Conservation (phyloP, 352 stramenopile species). For the Pythium pectinolyticum region DNA sequence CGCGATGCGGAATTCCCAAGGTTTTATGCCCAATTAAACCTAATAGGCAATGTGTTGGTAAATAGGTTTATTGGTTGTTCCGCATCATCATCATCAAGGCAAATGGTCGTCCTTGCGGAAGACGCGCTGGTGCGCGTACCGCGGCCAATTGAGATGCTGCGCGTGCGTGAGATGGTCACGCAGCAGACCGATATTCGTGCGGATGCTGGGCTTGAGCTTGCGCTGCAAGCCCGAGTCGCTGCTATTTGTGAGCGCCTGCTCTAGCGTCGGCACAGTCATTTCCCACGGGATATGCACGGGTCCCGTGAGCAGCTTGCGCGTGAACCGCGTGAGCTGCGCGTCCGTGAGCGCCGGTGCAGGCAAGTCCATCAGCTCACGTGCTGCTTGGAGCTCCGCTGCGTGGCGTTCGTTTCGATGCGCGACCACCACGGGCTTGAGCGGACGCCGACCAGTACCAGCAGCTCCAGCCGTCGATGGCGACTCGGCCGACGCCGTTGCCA, state of each 20-base stretch:
- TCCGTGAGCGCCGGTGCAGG: slow-evolving; percentile 8
- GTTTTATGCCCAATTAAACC: slow-evolving; percentile 9
- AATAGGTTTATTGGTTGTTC: too few relatives aligned
- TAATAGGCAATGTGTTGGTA: too few relatives aligned
- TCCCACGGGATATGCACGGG: slow-evolving; percentile 70
- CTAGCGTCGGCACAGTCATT: slow-evolving; percentile 50
- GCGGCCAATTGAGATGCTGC: slow-evolving; percentile 54
- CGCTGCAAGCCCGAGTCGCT: slow-evolving; percentile 43
- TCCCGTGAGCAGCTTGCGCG: slow-evolving; percentile 40
- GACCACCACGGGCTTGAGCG: slow-evolving; percentile 28
- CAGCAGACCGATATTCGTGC: slow-evolving; percentile 52
- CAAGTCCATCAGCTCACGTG: slow-evolving; percentile 19
- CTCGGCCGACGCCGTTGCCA: not conserved
- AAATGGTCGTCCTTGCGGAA: slow-evolving; percentile 22
- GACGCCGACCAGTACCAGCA: too few relatives aligned
- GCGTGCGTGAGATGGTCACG: slow-evolving; percentile 62
- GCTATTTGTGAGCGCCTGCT: not conserved
- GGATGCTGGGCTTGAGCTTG: slow-evolving; percentile 60
- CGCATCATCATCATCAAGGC: not conserved
- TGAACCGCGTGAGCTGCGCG: slow-evolving; percentile 37
- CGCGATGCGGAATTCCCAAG: too few relatives aligned
- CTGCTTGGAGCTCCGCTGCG: slow-evolving; percentile 16
- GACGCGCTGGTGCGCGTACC: slow-evolving; percentile 37
- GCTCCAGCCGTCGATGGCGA: too few relatives aligned
- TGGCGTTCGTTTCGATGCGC: slow-evolving; percentile 19